Evolutionary conservation across 2,329 filamentous ascomycete genomes (phyloP).

Genomic region (Aspergillus ustus): DNA sequence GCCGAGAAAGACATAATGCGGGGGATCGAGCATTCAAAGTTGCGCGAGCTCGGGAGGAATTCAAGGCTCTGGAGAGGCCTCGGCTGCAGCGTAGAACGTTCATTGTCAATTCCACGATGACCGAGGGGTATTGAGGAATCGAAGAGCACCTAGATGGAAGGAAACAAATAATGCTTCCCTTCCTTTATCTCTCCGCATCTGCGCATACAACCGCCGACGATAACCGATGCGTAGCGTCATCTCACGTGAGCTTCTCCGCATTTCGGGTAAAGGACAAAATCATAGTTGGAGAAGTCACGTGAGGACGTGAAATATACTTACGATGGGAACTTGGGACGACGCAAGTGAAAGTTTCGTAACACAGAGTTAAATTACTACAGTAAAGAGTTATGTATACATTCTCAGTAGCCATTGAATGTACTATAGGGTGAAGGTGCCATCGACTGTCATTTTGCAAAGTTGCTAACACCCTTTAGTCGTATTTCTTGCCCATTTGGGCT

Average conservation of each 20-base stretch:
- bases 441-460: neutral
- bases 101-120: slow-evolving; percentile 28
- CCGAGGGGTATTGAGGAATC: neutral
- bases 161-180: slow-evolving; percentile 4
- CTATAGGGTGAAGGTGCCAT: neutral
- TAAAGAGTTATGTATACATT: neutral
- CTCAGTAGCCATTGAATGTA: neutral
- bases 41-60: slow-evolving; percentile 29
- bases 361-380: neutral
- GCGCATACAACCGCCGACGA: slow-evolving; percentile 25
- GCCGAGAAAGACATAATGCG: slow-evolving; percentile 30
- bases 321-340: neutral
- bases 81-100: slow-evolving; percentile 37
- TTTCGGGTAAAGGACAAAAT: neutral
- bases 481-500: neutral
- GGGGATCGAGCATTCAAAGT: slow-evolving; percentile 32
- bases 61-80: slow-evolving; percentile 34
- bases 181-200: slow-evolving; percentile 22
- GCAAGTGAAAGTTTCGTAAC: neutral
- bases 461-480: neutral
- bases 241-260: slow-evolving; percentile 33
- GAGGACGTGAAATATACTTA: neutral
- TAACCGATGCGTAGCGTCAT: slow-evolving; percentile 29
- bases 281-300: neutral
- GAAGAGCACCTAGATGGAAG: slow-evolving; percentile 5